Conservation (phyloP, 2,329 filamentous ascomycete genomes). For the Penicillium sp. region DNA sequence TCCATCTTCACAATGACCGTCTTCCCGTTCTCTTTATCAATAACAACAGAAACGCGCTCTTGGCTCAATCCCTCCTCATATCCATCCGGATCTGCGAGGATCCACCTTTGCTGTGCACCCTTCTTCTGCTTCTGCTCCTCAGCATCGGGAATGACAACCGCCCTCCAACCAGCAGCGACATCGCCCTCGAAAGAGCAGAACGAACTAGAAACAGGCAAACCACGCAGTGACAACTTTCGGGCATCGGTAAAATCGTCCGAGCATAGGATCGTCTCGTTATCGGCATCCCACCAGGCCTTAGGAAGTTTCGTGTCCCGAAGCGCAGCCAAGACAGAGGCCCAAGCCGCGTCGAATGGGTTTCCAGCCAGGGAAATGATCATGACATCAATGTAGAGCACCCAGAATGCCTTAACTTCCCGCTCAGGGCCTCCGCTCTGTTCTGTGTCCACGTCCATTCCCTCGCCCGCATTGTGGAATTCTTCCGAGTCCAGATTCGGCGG, state of each 20-base stretch:
- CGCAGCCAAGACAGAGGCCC: slow-evolving; percentile 79
- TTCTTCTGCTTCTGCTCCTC: slow-evolving; percentile 43
- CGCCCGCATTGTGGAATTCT: slow-evolving; percentile 38
- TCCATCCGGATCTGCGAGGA: slow-evolving; percentile 82
- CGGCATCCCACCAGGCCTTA: slow-evolving; percentile 75
- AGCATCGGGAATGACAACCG: slow-evolving; percentile 36
- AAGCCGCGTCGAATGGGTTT: slow-evolving; percentile 87
- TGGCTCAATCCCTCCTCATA: slow-evolving; percentile 83
- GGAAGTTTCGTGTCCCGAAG: slow-evolving; percentile 75
- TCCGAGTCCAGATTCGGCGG: slow-evolving; percentile 42
- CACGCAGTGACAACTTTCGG: slow-evolving; percentile 58
- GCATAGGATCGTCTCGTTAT: slow-evolving; percentile 76
- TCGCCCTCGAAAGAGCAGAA: slow-evolving; percentile 73
- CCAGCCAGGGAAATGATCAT: slow-evolving; percentile 91
- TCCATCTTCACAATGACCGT: slow-evolving; percentile 65
- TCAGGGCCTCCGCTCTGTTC: slow-evolving; percentile 33
- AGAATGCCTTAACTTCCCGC: slow-evolving; percentile 74
- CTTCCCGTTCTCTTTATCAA: slow-evolving; percentile 58
- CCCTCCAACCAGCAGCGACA: slow-evolving; percentile 39
- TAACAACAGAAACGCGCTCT: slow-evolving; percentile 77
- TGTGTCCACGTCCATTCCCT: slow-evolving; percentile 50
- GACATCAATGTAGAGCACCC: slow-evolving; percentile 93
- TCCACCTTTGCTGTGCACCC: slow-evolving; percentile 54
- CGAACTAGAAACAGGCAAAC: slow-evolving; percentile 72
- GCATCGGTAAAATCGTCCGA: slow-evolving; percentile 58